Conservation (phyloP, 257 asterid species). For the Penstemon barbatus region DNA sequence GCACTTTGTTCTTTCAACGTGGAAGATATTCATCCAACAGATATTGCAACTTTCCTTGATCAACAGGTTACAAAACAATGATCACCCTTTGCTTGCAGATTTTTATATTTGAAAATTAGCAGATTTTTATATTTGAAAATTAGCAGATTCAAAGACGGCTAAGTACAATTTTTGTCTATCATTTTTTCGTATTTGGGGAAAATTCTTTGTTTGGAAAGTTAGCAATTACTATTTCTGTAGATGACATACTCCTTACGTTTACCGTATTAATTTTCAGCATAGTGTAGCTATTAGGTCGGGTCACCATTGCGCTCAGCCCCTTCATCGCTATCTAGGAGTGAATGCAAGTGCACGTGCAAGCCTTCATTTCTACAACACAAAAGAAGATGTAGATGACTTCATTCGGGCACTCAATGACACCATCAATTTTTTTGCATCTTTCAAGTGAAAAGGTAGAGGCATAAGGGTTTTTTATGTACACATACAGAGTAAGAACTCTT, state of each 20-base stretch:
- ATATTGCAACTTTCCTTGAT: slow-evolving; percentile 82
- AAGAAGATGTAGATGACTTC: slow-evolving; percentile 79
- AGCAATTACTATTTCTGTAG: not conserved
- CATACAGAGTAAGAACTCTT: too few species aligned
- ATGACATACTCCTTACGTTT: not conserved
- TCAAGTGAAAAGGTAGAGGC: slow-evolving; percentile 36
- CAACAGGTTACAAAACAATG: slow-evolving; percentile 54
- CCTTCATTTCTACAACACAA: slow-evolving; percentile 89
- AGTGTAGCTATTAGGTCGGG: slow-evolving; percentile 90
- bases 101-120: not conserved
- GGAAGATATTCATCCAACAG: slow-evolving; percentile 79
- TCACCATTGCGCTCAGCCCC: slow-evolving; percentile 97
- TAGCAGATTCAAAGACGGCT: not conserved
- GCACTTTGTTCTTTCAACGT: slow-evolving; percentile 93
- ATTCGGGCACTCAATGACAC: slow-evolving; percentile 72
- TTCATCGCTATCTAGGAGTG: slow-evolving; percentile 80
- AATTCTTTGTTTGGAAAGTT: not conserved
- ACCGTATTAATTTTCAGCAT: slow-evolving; percentile 51
- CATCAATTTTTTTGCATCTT: slow-evolving; percentile 59
- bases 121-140: not conserved
- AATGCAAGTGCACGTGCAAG: slow-evolving; percentile 90
- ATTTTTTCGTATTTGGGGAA: not conserved
- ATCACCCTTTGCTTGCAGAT: not conserved
- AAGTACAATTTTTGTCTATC: not conserved
- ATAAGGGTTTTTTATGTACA: not conserved